Evolutionary conservation across 2,329 filamentous ascomycete genomes (phyloP), one percentile per base, ranked within the genome.

Genomic region (Fusarium miscanthi): DNA sequence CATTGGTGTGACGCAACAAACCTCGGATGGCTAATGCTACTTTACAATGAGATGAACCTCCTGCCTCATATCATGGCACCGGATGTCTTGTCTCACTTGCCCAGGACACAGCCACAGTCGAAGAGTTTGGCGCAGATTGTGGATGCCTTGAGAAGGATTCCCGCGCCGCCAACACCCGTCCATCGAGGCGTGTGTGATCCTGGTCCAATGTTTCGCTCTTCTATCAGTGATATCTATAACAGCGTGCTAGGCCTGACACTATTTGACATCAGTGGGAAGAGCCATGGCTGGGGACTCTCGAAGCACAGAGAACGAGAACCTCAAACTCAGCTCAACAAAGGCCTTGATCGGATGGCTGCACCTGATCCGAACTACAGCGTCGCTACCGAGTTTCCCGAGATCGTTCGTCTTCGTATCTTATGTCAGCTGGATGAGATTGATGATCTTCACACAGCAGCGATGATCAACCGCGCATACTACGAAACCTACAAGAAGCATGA

Each of bases 11-110:
- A 89, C 68, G 85, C 86, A 0, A 83, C 83, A 1, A 88, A 87
- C 59, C 79, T 89, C 1, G 87, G 87, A 6, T 89, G 86, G 86
- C 74, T 87, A 38, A 86, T 88, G 83, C 80, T 87, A n/a, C 78
- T 84, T 0, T 85, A 84, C 59, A 84, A 84, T 56, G 85, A 88
- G 69, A 78, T 87, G 58, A 81, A 82, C 45, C 77, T 88, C 2
- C 73, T 87, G 5, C 78, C 81, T 6, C 81, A 80, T 9, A 78
- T 87, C 8, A 76, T 86, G 75, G 78, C 80, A 3, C 77, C 79
- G 0, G 53, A 77, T 14, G 70, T 75, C 1, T 58, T 81, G 5
- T 71, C 74, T 11, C 77, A 79, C 27, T 38, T 77, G 25, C 72
- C 74, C 1, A 69, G 73, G 19, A 33, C 59, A 10, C 74, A 77